These are phyloP conservation scores for Alloteropsis semialata DNA, from an alignment of 176 grass and related monocot species.

Conservation along the genomic window DNA sequence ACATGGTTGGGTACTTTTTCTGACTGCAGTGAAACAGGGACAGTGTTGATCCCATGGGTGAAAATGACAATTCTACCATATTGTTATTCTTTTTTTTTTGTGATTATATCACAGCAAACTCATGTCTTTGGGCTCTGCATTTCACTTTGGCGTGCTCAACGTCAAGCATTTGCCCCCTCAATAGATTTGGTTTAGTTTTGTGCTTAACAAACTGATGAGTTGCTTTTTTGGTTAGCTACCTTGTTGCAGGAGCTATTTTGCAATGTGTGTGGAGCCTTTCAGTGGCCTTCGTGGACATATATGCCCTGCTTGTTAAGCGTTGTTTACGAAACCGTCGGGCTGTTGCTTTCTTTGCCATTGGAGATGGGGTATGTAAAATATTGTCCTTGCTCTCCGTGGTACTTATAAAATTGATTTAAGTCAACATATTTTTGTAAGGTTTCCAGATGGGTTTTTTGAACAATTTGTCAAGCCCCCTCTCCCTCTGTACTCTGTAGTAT, in stretches of 20 bases:
- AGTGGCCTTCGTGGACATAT: constrained; percentile 71
- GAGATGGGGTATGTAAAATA: constrained; percentile 64
- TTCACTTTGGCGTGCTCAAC: not conserved
- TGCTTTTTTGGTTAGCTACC: constrained; percentile 43
- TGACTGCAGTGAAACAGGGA: not conserved
- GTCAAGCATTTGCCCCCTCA: not conserved
- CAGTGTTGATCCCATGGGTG: not conserved
- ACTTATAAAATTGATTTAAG: not conserved
- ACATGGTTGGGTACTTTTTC: not conserved
- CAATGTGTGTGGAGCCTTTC: constrained; percentile 84
- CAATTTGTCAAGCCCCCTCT: not conserved
- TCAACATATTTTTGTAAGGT: not conserved
- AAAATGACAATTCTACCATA: not conserved
- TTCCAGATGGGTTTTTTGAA: not conserved
- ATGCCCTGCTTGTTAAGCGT: constrained; percentile 89
- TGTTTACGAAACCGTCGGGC: constrained; percentile 55
- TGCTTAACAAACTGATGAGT: not conserved
- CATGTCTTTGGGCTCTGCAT: not conserved
- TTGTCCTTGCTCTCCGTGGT: not conserved
- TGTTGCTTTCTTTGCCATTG: constrained; percentile 69
- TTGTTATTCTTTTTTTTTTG: constrained; percentile 1
- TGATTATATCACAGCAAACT: not conserved
- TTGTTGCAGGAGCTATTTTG: constrained; percentile 67
- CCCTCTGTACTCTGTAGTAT: no score
- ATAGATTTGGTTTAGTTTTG: not conserved